These are phyloP conservation scores for Colletotrichum somersetense DNA, from an alignment of 2,329 filamentous ascomycete genomes.

Conservation along the genomic window DNA sequence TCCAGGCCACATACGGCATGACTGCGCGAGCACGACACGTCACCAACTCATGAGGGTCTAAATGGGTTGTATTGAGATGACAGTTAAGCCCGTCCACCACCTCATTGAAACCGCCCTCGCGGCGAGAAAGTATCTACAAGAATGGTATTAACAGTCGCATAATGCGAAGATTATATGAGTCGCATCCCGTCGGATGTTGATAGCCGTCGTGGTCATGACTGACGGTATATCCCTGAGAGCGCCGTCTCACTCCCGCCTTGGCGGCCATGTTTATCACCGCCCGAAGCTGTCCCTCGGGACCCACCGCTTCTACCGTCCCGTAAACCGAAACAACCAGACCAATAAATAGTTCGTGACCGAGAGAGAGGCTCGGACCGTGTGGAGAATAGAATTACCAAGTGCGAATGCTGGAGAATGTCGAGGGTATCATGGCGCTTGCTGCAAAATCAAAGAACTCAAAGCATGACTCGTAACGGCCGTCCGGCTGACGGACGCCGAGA, in stretches of 20 bases:
- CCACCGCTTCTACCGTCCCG: slow-evolving; percentile 6
- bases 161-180: slow-evolving; percentile 23
- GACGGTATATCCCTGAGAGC: neutral
- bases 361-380: slow-evolving; percentile 6
- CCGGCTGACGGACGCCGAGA: slow-evolving; percentile 1
- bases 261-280: slow-evolving; percentile 6
- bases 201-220: slow-evolving; percentile 1
- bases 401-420: slow-evolving; percentile 31
- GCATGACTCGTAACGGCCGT: slow-evolving; percentile 38
- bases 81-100: neutral
- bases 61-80: slow-evolving; percentile 7
- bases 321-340: slow-evolving; percentile 12
- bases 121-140: slow-evolving; percentile 11
- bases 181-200: slow-evolving; percentile 23
- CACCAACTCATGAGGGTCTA: neutral
- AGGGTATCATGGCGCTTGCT: slow-evolving; percentile 43
- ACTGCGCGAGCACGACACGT: neutral
- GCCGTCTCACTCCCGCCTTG: slow-evolving; percentile 5
- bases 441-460: slow-evolving; percentile 40
- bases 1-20: neutral
- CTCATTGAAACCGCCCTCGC: slow-evolving; percentile 2
- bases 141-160: slow-evolving; percentile 31
- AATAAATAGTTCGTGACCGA: slow-evolving; percentile 18
- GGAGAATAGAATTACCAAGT: slow-evolving; percentile 16
- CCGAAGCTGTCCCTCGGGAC: slow-evolving; percentile 13